Percentiles rank a stretch among this genome's conserved stretches.
These are phyloP conservation scores for Strigomonas culicis DNA, from an alignment of 208 protist species.

Conservation along the genomic window DNA sequence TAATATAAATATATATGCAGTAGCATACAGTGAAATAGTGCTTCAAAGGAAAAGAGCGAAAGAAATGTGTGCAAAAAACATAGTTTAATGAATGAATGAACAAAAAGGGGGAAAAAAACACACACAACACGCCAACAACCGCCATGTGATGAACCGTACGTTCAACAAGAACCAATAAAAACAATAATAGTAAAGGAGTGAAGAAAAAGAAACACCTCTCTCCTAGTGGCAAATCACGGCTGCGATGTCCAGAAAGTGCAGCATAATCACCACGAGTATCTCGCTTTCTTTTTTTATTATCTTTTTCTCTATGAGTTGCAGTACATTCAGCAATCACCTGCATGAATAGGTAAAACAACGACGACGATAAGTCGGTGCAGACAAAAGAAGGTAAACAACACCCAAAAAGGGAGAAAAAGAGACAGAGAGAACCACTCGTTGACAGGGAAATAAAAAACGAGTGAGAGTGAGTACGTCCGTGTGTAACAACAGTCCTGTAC, in stretches of 20 bases:
- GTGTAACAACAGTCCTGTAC: no score
- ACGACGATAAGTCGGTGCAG: no score
- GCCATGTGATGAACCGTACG: neutral
- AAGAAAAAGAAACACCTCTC: neutral
- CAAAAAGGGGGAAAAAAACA: conserved; percentile 6
- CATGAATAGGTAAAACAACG: neutral
- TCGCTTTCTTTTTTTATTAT: neutral
- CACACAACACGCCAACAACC: neutral
- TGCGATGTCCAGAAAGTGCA: no score
- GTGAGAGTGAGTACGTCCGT: no score
- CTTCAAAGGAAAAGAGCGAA: neutral
- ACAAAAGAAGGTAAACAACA: no score
- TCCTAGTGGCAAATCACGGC: no score
- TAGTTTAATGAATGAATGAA: neutral
- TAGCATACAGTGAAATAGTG: no score
- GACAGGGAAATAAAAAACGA: no score
- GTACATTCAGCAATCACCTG: neutral
- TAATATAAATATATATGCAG: no score
- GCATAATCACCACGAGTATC: neutral
- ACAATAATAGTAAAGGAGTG: neutral
- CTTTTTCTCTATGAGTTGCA: neutral
- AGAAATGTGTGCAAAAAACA: conserved; percentile 9
- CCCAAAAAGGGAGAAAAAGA: neutral
- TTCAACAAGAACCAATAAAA: neutral
- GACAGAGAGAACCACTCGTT: neutral